These are phyloP conservation scores for Cytospora schulzeri DNA, from an alignment of 2,329 filamentous ascomycete genomes.

Conservation along the genomic window DNA sequence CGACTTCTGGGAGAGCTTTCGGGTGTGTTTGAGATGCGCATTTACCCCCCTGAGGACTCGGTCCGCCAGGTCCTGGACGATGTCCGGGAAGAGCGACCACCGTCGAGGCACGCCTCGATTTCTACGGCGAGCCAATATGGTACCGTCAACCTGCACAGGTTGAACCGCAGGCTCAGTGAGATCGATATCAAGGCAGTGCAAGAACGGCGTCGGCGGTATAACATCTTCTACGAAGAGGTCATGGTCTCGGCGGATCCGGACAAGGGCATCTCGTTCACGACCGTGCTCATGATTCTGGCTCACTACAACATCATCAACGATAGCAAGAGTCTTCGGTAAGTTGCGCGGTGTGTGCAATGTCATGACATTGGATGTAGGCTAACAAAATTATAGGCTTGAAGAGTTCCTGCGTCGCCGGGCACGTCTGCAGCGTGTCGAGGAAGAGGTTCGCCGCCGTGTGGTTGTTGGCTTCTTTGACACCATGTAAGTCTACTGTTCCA, in stretches of 20 bases:
- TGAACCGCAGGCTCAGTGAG: slow-evolving; percentile 71
- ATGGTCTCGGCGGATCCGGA: slow-evolving; percentile 90
- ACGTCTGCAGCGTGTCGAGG: slow-evolving; percentile 88
- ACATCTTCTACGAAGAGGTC: slow-evolving; percentile 96
- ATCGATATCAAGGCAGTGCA: slow-evolving; percentile 79
- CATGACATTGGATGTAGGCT: slow-evolving; percentile 26
- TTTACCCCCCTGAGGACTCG: slow-evolving; percentile 89
- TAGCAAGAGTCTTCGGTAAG: slow-evolving; percentile 85
- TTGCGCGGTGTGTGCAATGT: slow-evolving; percentile 16
- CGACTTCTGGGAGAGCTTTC: slow-evolving; percentile 88
- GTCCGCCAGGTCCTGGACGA: slow-evolving; percentile 86
- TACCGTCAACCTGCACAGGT: slow-evolving; percentile 71
- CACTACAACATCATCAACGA: slow-evolving; percentile 99
- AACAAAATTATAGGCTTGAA: slow-evolving; percentile 65
- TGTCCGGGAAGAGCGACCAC: slow-evolving; percentile 62
- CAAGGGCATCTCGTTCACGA: slow-evolving; percentile 86
- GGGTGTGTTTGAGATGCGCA: slow-evolving; percentile 94
- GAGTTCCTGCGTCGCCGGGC: slow-evolving; percentile 91
- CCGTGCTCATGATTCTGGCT: slow-evolving; percentile 90
- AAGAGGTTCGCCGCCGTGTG: slow-evolving; percentile 86
- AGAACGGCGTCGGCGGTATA: slow-evolving; percentile 75
- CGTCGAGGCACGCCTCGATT: slow-evolving; percentile 57
- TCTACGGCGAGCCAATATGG: slow-evolving; percentile 51
- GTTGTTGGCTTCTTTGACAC: slow-evolving; percentile 97
- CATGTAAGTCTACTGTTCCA: slow-evolving; percentile 52